Base-by-base conservation (phyloP, 345 rosid species). In the Ricinus communis region DNA sequence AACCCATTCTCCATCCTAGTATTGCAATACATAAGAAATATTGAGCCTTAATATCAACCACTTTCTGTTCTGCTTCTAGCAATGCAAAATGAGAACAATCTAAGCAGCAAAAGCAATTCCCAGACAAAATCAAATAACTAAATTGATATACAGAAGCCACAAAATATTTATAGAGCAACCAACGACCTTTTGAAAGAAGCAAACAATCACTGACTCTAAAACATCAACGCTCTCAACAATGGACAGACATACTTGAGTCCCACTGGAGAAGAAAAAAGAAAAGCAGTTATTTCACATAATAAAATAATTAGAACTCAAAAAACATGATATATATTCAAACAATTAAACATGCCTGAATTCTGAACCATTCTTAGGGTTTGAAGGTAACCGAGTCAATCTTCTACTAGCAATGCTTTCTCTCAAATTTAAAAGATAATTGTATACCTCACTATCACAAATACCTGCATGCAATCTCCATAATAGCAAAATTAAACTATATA, bases 171-270 rank as follows among this genome's bases (percentile, higher is more conserved):
- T 5, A 69, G 22, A 70, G 30, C 8, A 79, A 64, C 65, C 56
- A 69, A 52, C 77, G 51, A 94, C 98, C 98, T 91, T 94, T 54
- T 57, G 86, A 76, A 87, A 73, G 72, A 85, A 88, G 79, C 58
- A 10, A 40, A 66, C 64, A 68, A 88, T 78, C 13, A 76, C 88
- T 21, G 75, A 76, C 68, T 64, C 73, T 50, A 91, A 79, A 80
- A 60, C 70, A 31, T 85, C 89, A 62, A 57, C 40, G 55, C 85
- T 82, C 77, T 79, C 97, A 63, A 76, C 79, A 49, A 85, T 71
- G 74, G 79, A 80, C 41, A 94, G 65, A 68, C 74, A 80, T 53
- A 85, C 90, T 81, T 91, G 97, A 31, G 93, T 88, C 41, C 98
- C 97, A 63, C 98, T 91, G 84, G 53, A 77, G 72, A 27, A 65